A percentile compares a stretch with the other conserved stretches of the same genome.
Conservation (phyloP, 1,284 basidiomycete species). For the Fomitopsis pinicola region DNA sequence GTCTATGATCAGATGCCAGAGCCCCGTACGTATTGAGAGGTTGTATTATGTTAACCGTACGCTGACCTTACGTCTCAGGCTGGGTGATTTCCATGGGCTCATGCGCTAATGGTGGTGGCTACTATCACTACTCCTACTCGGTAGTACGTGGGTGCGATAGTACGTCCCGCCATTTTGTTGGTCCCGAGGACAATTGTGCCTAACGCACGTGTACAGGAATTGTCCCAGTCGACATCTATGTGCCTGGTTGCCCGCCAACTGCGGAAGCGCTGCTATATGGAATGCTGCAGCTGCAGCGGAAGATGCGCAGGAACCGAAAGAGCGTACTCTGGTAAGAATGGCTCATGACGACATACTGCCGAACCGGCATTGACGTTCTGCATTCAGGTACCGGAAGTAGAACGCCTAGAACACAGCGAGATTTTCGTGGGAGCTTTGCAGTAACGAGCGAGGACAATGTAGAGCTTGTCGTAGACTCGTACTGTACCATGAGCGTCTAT, state of each 20-base stretch:
- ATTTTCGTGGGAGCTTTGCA: not conserved
- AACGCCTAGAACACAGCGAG: not conserved
- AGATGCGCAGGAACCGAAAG: conserved; percentile 92
- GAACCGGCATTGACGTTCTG: conserved; percentile 5
- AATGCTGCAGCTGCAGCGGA: conserved; percentile 95
- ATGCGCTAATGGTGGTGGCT: conserved; percentile 97
- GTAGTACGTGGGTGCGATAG: conserved; percentile 99
- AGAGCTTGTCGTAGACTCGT: not conserved
- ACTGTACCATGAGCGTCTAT: conserved; percentile 1
- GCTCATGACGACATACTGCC: not conserved
- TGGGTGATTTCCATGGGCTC: conserved; percentile 99
- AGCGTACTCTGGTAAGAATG: conserved; percentile 81
- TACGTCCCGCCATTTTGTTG: conserved; percentile 33
- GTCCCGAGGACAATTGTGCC: conserved; percentile 2
- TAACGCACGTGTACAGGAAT: conserved; percentile 51
- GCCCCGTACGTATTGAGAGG: conserved; percentile 52
- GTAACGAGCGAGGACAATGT: not conserved
- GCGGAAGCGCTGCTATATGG: conserved; percentile 94
- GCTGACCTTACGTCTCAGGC: conserved; percentile 38
- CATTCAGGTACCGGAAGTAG: conserved; percentile 24
- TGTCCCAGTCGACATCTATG: conserved; percentile 97
- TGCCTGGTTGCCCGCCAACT: conserved; percentile 91
- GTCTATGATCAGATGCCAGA: conserved; percentile 98
- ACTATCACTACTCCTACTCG: conserved; percentile 98
- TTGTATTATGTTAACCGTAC: conserved; percentile 1